A percentile compares a stretch with the other conserved stretches of the same genome.
Conservation (phyloP, 495 filamentous ascomycete species). For the Xylaria acuta region DNA sequence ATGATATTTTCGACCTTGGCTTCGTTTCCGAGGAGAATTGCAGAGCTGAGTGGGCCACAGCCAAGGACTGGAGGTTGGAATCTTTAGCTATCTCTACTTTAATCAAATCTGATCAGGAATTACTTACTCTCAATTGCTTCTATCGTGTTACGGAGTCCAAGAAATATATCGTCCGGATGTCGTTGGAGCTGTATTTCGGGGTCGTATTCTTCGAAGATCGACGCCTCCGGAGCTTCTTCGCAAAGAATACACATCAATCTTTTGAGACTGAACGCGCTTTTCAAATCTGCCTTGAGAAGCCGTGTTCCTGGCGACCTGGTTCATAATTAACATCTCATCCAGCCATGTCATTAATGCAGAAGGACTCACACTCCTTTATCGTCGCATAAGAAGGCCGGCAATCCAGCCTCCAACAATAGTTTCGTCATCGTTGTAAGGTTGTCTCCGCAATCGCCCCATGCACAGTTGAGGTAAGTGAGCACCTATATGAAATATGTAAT, state of each 20-base stretch:
- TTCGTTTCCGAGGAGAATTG: conserved; percentile 1
- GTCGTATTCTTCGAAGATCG: background rate
- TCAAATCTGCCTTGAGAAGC: background rate
- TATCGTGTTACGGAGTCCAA: background rate
- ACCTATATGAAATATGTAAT: background rate
- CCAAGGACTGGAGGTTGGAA: background rate
- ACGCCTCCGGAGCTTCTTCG: conserved; percentile 1
- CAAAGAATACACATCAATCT: background rate
- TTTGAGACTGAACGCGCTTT: background rate
- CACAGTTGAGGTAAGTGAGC: background rate
- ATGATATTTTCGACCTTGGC: background rate
- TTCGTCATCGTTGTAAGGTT: background rate
- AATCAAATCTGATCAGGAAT: background rate
- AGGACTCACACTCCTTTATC: background rate
- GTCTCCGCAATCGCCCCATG: background rate
- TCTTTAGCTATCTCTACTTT: background rate
- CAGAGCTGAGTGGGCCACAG: conserved; percentile 1
- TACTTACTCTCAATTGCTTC: background rate
- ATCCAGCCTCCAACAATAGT: background rate
- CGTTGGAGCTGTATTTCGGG: too few species aligned
- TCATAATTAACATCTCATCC: background rate
- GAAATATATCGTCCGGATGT: too few species aligned
- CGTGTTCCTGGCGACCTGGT: conserved; percentile 3
- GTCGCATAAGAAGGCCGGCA: background rate
- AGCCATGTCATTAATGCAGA: too few species aligned